Conservation (phyloP, 495 filamentous ascomycete species). For the Xylaria nigripes region DNA sequence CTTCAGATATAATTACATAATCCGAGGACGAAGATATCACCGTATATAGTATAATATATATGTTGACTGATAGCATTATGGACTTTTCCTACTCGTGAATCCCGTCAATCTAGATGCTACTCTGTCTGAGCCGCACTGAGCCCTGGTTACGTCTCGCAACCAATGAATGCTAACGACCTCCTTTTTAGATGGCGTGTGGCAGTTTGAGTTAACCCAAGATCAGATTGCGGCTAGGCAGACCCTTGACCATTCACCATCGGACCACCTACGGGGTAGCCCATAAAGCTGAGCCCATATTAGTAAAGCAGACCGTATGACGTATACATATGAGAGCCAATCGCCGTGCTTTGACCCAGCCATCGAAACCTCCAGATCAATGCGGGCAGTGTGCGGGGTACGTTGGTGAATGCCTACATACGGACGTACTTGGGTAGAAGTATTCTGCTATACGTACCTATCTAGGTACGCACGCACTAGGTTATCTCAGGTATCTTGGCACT, state of each 20-base stretch:
- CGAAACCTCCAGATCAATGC: neutral
- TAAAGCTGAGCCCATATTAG: neutral
- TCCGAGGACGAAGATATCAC: neutral
- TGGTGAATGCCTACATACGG: too few species aligned
- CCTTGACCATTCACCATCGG: constrained; percentile 20
- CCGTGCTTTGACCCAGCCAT: neutral
- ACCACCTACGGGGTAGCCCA: neutral
- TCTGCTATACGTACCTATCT: too few species aligned
- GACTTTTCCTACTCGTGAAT: constrained; percentile 7
- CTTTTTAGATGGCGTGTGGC: neutral
- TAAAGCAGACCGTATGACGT: neutral
- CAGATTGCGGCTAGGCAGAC: neutral
- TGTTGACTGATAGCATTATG: neutral
- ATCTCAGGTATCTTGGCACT: neutral
- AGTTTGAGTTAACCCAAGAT: too few species aligned
- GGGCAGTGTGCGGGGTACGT: too few species aligned
- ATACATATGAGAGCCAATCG: neutral
- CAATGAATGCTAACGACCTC: neutral
- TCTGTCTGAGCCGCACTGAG: neutral
- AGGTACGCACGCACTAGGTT: too few species aligned
- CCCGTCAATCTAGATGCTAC: neutral
- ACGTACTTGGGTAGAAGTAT: neutral
- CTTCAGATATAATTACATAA: neutral
- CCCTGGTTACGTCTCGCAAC: neutral
- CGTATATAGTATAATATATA: constrained; percentile 9